These are phyloP conservation scores for Nadsonia starkeyi-henricii DNA, from an alignment of 1,139 yeast species.

Conservation along the genomic window DNA sequence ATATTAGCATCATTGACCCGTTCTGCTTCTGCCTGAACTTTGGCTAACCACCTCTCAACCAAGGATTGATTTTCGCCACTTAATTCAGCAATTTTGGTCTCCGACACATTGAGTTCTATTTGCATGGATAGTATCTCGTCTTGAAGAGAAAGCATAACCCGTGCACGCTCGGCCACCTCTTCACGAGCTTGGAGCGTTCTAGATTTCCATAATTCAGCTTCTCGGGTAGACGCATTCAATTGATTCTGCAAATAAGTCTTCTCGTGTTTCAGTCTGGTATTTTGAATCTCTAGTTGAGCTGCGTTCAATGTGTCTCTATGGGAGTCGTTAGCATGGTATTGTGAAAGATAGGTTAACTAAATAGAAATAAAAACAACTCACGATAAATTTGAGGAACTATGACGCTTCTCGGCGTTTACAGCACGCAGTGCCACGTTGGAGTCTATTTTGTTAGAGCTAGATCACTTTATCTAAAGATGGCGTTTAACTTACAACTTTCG, in stretches of 20 bases:
- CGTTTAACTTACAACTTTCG: not conserved
- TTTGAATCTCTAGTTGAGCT: too few species aligned
- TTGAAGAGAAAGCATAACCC: conserved; percentile 44
- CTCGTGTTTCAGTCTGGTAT: too few species aligned
- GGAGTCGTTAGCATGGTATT: too few species aligned
- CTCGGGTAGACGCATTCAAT: too few species aligned
- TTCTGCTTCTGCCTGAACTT: conserved; percentile 45
- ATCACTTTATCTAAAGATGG: too few species aligned
- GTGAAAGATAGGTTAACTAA: too few species aligned
- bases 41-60: conserved; percentile 47
- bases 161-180: not conserved
- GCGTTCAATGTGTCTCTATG: too few species aligned
- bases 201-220: too few species aligned
- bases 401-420: not conserved
- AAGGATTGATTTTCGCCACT: conserved; percentile 38
- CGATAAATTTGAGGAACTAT: too few species aligned
- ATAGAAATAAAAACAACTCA: too few species aligned
- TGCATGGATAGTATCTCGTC: conserved; percentile 60
- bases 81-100: conserved; percentile 29
- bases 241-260: too few species aligned
- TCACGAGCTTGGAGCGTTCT: not conserved
- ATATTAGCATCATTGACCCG: conserved; percentile 43
- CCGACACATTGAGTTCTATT: conserved; percentile 54
- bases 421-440: not conserved
- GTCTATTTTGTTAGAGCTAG: not conserved